Evolutionary conservation across 2,329 filamentous ascomycete species (phyloP).

Genomic region (Penicillium sp.): DNA sequence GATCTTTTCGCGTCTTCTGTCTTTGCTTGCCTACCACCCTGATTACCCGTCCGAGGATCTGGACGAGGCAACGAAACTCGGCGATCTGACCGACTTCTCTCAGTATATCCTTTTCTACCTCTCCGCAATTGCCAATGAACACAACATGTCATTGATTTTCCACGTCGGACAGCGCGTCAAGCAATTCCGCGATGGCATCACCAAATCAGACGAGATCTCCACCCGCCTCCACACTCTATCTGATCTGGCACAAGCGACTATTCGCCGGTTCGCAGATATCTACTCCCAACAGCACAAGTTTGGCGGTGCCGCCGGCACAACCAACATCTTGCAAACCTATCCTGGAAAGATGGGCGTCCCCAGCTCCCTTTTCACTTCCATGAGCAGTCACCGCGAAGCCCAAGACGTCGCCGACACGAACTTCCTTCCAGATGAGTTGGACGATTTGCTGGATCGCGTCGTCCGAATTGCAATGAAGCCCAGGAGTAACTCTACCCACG

Average conservation of each 20-base stretch:
- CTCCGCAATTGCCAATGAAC: constrained; percentile 68
- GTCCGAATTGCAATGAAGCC: constrained; percentile 62
- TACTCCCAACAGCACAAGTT: constrained; percentile 59
- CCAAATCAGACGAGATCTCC: constrained; percentile 42
- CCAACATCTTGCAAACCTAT: constrained; percentile 64
- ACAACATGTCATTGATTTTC: constrained; percentile 80
- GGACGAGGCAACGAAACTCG: constrained; percentile 41
- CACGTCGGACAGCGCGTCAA: constrained; percentile 90
- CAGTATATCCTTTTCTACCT: constrained; percentile 88
- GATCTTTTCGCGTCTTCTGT: constrained; percentile 71
- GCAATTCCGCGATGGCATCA: constrained; percentile 72
- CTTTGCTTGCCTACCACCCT: constrained; percentile 83
- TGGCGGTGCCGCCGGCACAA: constrained; percentile 31
- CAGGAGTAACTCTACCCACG: constrained; percentile 33
- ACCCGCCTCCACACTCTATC: constrained; percentile 67
- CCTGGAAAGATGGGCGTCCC: constrained; percentile 74
- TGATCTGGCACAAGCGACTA: constrained; percentile 72
- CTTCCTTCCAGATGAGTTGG: constrained; percentile 67
- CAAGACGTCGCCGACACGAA: constrained; percentile 79
- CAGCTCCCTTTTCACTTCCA: constrained; percentile 63
- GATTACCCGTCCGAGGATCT: constrained; percentile 55
- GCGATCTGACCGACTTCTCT: constrained; percentile 66
- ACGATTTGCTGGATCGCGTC: constrained; percentile 66
- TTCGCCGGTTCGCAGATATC: constrained; percentile 76
- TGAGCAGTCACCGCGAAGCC: constrained; percentile 68